Evolutionary conservation across 345 rosid species (phyloP), one percentile per base, ranked within the genome.

Genomic region (Citrus sp.): DNA sequence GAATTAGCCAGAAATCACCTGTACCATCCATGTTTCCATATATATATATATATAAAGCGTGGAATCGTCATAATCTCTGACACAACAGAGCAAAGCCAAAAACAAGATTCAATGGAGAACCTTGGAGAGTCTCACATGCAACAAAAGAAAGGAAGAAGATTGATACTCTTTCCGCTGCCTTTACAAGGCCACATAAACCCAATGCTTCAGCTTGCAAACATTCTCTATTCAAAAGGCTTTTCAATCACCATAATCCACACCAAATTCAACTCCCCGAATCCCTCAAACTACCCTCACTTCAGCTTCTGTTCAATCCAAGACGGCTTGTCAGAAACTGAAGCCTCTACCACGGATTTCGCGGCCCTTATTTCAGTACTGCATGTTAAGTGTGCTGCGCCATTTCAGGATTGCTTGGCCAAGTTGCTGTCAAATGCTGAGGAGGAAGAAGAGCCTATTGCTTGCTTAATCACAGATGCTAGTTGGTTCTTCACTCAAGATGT

Each of bases 141-240:
- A 58, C 67, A 58, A 9, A 73, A 28, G 30, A 73, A 38, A 32
- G 67, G 67, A 37, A 30, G 67, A 27, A 40, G 55, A 61, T 28
- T 74, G 54, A 18, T 74, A 24, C 67, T 78, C 19, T 75, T 86
- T 35, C 88, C 88, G 27, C 27, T 84, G 8, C 81, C 88, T 24
- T 62, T 84, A 0, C 84, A 86, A 75, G 88, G 88, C 54, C 87
- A 86, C 77, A 72, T 86, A 16, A 82, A 58, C 55, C 88, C 87
- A 3, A 82, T 86, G 84, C 61, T 86, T 73, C 82, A 86, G 74
- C 85, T 86, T 30, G 88, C 77, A 55, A 72, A 79, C 51, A 81
- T 83, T 46, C 85, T 86, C 27, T 76, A 86, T 68, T 67, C 77
- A 42, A 84, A 59, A 35, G 85, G 85, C 28, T 82, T 82, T 73